Evolutionary conservation across 768 basidiomycete species (phyloP).

Genomic region (Leccinum sublutescens): DNA sequence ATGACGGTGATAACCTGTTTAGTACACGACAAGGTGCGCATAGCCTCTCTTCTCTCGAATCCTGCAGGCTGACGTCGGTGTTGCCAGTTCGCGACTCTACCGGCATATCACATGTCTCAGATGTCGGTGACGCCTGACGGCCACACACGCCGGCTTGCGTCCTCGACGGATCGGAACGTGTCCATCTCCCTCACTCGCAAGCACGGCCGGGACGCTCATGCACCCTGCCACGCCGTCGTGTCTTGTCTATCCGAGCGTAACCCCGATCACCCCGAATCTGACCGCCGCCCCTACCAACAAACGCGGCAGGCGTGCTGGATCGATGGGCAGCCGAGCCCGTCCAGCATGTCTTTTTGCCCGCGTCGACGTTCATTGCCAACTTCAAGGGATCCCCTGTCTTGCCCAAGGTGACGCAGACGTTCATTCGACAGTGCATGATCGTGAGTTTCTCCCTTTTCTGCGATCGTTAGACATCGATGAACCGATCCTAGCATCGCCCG

Average conservation of each 20-base stretch:
- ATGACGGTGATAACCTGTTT: too few relatives aligned
- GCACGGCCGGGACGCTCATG: constrained; percentile 43
- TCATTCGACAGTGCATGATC: constrained; percentile 88
- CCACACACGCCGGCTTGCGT: constrained; percentile 45
- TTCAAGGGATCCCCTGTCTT: constrained; percentile 71
- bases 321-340: constrained; percentile 95
- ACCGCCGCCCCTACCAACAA: constrained; percentile 77
- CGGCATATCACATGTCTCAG: too few relatives aligned
- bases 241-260: constrained; percentile 34
- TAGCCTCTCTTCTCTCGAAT: too few relatives aligned
- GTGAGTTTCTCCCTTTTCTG: constrained; percentile 39
- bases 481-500: constrained; percentile 67
- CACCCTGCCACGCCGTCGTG: constrained; percentile 71
- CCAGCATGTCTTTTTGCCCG: constrained; percentile 81
- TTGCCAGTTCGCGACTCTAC: too few relatives aligned
- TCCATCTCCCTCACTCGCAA: constrained; percentile 48
- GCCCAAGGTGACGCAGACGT: constrained; percentile 87
- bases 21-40: too few relatives aligned
- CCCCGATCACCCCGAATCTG: background rate
- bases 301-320: constrained; percentile 67
- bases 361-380: constrained; percentile 92
- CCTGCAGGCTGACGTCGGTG: too few relatives aligned
- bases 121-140: constrained; percentile 40
- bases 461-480: constrained; percentile 16
- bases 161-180: constrained; percentile 74